Evolutionary conservation across 306 rosid genomes (phyloP).

Genomic region (Medicago lupulina): DNA sequence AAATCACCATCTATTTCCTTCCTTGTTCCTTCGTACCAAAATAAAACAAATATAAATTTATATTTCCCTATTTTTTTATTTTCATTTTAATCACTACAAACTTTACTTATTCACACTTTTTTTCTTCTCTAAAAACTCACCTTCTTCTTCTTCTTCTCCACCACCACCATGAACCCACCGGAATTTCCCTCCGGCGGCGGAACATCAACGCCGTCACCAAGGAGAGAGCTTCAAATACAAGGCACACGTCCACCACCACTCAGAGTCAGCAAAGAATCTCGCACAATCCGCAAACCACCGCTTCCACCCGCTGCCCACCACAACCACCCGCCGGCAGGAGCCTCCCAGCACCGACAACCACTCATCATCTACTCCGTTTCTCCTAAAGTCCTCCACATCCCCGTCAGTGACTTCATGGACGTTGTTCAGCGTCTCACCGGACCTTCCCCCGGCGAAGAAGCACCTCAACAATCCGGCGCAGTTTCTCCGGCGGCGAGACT

Average conservation of each 20-base stretch:
- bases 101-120: background rate
- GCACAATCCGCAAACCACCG: slow-evolving; percentile 82
- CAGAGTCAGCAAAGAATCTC: slow-evolving; percentile 73
- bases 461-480: slow-evolving; percentile 51
- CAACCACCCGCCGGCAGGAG: background rate
- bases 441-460: slow-evolving; percentile 48
- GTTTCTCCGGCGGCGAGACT: slow-evolving; percentile 92
- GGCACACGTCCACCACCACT: slow-evolving; percentile 89
- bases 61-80: background rate
- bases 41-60: slow-evolving; percentile 13
- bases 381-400: slow-evolving; percentile 75
- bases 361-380: slow-evolving; percentile 86
- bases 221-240: slow-evolving; percentile 67
- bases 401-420: slow-evolving; percentile 77
- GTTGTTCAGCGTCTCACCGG: slow-evolving; percentile 95
- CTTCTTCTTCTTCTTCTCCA: background rate
- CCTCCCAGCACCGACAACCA: slow-evolving; percentile 51
- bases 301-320: slow-evolving; percentile 42
- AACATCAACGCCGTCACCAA: slow-evolving; percentile 48
- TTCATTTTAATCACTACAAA: slow-evolving; percentile 7
- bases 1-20: slow-evolving; percentile 1
- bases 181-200: slow-evolving; percentile 43
- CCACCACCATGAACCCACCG: slow-evolving; percentile 57
- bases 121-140: background rate
- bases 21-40: background rate